Evolutionary conservation across 129 eudicot species (phyloP), one percentile per base, ranked within the genome.

Genomic region (Solidago caesia): DNA sequence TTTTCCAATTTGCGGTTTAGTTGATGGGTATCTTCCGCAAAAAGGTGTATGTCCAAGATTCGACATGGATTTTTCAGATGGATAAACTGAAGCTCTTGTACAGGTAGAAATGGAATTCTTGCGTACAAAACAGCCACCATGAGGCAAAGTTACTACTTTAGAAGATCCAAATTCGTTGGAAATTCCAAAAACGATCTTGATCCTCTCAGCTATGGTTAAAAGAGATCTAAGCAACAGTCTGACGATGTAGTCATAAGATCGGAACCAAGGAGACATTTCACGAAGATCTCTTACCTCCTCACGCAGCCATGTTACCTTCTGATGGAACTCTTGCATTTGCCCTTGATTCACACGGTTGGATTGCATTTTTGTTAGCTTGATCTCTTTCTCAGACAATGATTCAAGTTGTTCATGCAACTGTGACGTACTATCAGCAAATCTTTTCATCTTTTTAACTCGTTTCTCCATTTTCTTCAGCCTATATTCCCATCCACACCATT

Each of bases 291-390:
- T 82, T 75, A 95, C 97, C 71, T 84, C 96, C 79, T 85, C 92
- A 27, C 97, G 95, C 68, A 84, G 97, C 96, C 97, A 88, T 51
- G 78, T 60, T n/a, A 95, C 97, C 84, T 85, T 95, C 61, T 89
- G 92, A 71, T 81, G 86, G 65, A 76, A 89, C 85, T 95, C 99
- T 4, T 84, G 83, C 80, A 91, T 65, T 59, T 88, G 92, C 66
- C 89, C 82, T 71, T 82, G 80, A 52, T 81, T 84, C n/a, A 67
- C 66, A 43, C 87, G 84, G 58, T 81, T 90, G 26, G 80, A 76
- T 71, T 87, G 84, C 94, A 91, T 91, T 76, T 86, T 80, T 77
- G 83, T 82, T 29, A 89, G 79, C 39, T 68, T 95, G 45, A 80
- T 92, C 60, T 95, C 96, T 55, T 79, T 86, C 64, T 85, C 96